These are phyloP conservation scores for Plasmodium chabaudi DNA, from an alignment of 169 alveolate species.

Conservation along the genomic window DNA sequence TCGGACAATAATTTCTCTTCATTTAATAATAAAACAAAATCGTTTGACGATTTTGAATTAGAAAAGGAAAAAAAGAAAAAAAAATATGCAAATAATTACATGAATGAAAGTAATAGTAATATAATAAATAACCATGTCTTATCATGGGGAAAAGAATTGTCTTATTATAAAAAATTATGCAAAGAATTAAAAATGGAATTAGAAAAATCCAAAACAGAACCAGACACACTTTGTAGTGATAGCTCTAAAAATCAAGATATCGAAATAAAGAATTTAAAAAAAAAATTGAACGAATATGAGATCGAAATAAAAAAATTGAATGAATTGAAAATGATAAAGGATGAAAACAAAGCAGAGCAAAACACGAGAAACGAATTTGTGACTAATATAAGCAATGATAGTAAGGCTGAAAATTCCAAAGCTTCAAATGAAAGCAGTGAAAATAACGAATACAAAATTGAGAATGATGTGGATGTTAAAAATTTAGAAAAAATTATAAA, in stretches of 20 bases:
- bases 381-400: constrained; percentile 9
- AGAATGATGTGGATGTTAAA: constrained; percentile 21
- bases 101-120: background rate
- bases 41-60: constrained; percentile 66
- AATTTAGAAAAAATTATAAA: constrained; percentile 25
- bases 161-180: constrained; percentile 68
- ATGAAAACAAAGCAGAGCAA: constrained; percentile 9
- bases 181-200: constrained; percentile 57
- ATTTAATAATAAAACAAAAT: constrained; percentile 23
- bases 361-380: background rate
- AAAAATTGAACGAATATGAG: constrained; percentile 47
- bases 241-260: background rate
- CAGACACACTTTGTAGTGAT: background rate
- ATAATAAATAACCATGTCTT: constrained; percentile 45
- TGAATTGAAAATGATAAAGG: constrained; percentile 38
- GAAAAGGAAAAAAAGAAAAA: constrained; percentile 38
- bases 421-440: background rate
- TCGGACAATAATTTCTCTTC: constrained; percentile 12
- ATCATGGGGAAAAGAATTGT: constrained; percentile 62
- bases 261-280: constrained; percentile 45
- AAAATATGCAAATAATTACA: background rate
- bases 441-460: background rate
- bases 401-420: background rate
- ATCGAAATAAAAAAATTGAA: constrained; percentile 57
- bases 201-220: constrained; percentile 9